phyloP scores from a whole-genome alignment of 352 stramenopile genomes.

The Peronospora belbahrii region DNA sequence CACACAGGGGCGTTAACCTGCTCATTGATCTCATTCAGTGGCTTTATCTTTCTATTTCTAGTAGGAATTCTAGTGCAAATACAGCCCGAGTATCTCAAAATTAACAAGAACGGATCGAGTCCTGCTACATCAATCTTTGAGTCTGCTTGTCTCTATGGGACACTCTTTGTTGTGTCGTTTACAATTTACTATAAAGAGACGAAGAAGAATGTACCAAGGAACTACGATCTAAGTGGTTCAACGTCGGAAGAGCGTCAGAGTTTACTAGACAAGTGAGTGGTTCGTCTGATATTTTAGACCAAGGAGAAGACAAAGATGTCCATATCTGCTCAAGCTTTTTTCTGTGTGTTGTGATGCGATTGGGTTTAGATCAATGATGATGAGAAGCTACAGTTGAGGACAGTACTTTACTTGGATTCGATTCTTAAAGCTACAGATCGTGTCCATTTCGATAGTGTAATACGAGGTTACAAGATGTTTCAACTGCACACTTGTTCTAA shows the following conservation, averaged over 20 bases:
- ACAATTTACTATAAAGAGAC: conserved; percentile 64
- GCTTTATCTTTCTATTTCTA: conserved; percentile 64
- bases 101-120: conserved; percentile 58
- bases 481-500: no score
- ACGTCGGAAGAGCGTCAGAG: conserved; percentile 55
- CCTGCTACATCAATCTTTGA: conserved; percentile 62
- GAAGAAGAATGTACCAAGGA: conserved; percentile 32
- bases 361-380: conserved; percentile 28
- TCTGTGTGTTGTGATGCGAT: conserved; percentile 2
- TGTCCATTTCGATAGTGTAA: not conserved
- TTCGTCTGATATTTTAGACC: no score
- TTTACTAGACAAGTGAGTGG: conserved; percentile 45
- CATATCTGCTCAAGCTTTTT: not conserved
- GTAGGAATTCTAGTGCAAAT: conserved; percentile 63
- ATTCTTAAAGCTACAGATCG: not conserved
- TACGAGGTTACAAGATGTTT: no score
- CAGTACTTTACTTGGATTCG: not conserved
- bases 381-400: conserved; percentile 29
- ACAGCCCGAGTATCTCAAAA: conserved; percentile 82
- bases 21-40: conserved; percentile 63
- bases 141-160: conserved; percentile 59
- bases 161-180: conserved; percentile 61
- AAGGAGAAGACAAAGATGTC: no score
- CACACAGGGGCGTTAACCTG: conserved; percentile 66
- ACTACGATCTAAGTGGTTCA: conserved; percentile 37